A percentile compares a stretch with the other conserved stretches of the same genome.
These are phyloP conservation scores for Paraphoma chrysanthemicola DNA, from an alignment of 2,329 filamentous ascomycete genomes.

Conservation along the genomic window DNA sequence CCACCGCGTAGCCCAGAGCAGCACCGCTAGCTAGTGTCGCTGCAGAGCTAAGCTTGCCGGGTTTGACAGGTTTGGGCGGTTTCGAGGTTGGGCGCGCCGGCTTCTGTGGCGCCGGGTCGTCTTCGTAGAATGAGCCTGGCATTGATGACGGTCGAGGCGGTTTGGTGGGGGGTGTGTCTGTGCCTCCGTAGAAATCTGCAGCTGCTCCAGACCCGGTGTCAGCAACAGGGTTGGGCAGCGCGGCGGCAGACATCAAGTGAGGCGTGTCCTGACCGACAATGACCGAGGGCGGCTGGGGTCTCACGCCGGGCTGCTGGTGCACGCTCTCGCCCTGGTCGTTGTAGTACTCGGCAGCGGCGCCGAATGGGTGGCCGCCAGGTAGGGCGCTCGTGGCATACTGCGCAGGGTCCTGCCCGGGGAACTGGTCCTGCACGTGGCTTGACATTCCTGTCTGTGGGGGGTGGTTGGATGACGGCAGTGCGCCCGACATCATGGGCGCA, in stretches of 20 bases:
- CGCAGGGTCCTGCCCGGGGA: slow-evolving; percentile 63
- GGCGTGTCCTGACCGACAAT: slow-evolving; percentile 61
- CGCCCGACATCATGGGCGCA: slow-evolving; percentile 44
- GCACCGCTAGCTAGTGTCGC: slow-evolving; percentile 49
- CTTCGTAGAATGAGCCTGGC: slow-evolving; percentile 47
- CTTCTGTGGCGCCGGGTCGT: slow-evolving; percentile 36
- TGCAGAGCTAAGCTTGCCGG: slow-evolving; percentile 43
- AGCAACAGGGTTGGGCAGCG: slow-evolving; percentile 59
- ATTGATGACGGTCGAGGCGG: slow-evolving; percentile 44
- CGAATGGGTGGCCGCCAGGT: slow-evolving; percentile 52
- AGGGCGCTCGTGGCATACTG: slow-evolving; percentile 55
- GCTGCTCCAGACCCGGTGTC: slow-evolving; percentile 68
- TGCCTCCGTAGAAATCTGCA: slow-evolving; percentile 61
- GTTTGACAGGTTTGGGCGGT: slow-evolving; percentile 40
- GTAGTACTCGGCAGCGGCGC: slow-evolving; percentile 68
- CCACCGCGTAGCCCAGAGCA: slow-evolving; percentile 51
- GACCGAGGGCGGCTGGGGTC: slow-evolving; percentile 59
- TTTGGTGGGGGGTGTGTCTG: slow-evolving; percentile 35
- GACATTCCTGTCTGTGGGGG: slow-evolving; percentile 40
- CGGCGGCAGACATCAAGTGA: slow-evolving; percentile 62
- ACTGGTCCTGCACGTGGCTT: slow-evolving; percentile 63
- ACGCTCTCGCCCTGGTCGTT: slow-evolving; percentile 68
- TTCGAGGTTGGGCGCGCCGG: slow-evolving; percentile 41
- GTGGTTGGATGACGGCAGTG: slow-evolving; percentile 33
- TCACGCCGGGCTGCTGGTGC: slow-evolving; percentile 64